Evolutionary conservation across 306 rosid species (phyloP), one percentile per base, ranked within the genome.

Genomic region (Coriaria nepalensis): DNA sequence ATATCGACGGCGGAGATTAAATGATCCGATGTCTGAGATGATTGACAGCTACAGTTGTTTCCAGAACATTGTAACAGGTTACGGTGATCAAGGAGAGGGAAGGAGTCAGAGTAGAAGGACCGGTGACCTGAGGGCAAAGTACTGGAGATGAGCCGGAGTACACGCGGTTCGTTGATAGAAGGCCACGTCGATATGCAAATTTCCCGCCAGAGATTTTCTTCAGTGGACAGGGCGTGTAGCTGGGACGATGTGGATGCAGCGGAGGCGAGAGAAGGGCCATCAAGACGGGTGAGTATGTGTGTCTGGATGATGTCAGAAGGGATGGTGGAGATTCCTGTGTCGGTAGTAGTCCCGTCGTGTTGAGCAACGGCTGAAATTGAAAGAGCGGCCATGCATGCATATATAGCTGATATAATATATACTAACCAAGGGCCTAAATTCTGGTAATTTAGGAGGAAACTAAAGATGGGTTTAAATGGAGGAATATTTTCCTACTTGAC

Each of bases 1-100:
- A 90, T 38, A 60, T 90, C 95, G 0, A 85, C 87, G 57, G 95
- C 95, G 0, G 94, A 84, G 68, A 90, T 47, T 1, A 71, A 38
- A 29, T 20, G 29, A 20, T 20, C 29, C 29, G 29, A 20, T 20
- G 29, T 20, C 3, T 20, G 2, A 20, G 29, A 20, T 20, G 29
- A 20, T 20, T 1, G 29, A 3, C 29, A 3, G 29, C 29, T 20
- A 1, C 29, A 3, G 3, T 20, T 1, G 29, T 20, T 20, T 20
- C 29, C 29, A 20, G 29, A 20, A 3, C 29, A 20, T 20, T 20
- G 29, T 20, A 20, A 20, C 29, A 3, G 29, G 3, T 20, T 20
- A 6, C 62, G 29, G 35, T 55, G 11, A 47, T 74, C 71, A 35
- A 77, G 58, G 37, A 52, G 37, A 0, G 95, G 94, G 63, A 81